Evolutionary conservation across 108 stramenopile species (phyloP).

Genomic region (Discostella pseudostelligera): DNA sequence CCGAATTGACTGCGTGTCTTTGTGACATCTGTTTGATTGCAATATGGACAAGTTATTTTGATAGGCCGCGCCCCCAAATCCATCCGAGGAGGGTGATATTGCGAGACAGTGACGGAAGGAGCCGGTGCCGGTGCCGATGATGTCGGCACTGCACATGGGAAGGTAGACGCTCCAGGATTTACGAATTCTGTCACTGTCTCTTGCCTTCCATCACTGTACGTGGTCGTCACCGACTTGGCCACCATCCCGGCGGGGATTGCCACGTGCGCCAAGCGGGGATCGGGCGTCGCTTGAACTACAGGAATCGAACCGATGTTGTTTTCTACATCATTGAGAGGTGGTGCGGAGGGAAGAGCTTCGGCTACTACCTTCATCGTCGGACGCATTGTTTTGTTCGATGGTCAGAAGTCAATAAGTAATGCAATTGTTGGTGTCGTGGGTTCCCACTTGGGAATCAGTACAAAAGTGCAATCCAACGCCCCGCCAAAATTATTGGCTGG

Average conservation of each 20-base stretch:
- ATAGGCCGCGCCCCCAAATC: constrained; percentile 33
- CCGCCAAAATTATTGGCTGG: neutral
- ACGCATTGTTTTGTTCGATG: neutral
- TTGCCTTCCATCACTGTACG: constrained; percentile 39
- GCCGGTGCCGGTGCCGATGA: constrained; percentile 12
- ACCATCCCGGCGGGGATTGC: constrained; percentile 10
- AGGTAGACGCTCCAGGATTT: constrained; percentile 5
- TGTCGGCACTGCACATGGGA: constrained; percentile 5
- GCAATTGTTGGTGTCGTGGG: neutral
- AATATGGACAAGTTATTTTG: constrained; percentile 26
- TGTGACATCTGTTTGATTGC: constrained; percentile 22
- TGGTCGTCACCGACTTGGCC: constrained; percentile 27
- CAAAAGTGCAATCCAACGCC: neutral
- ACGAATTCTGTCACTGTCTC: constrained; percentile 40
- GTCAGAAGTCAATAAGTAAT: no score
- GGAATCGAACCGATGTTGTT: constrained; percentile 9
- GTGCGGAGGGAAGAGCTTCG: constrained; percentile 27
- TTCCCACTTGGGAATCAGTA: no score
- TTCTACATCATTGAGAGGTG: constrained; percentile 18
- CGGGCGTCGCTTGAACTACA: constrained; percentile 7
- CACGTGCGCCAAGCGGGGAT: neutral
- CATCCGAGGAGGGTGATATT: constrained; percentile 11
- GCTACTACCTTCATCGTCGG: neutral
- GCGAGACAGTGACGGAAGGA: neutral
- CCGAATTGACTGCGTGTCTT: constrained; percentile 15